A percentile compares a stretch with the other conserved stretches of the same genome.
Evolutionary conservation across 257 asterid genomes (phyloP).

Genomic region (Solanum chiquidenum): DNA sequence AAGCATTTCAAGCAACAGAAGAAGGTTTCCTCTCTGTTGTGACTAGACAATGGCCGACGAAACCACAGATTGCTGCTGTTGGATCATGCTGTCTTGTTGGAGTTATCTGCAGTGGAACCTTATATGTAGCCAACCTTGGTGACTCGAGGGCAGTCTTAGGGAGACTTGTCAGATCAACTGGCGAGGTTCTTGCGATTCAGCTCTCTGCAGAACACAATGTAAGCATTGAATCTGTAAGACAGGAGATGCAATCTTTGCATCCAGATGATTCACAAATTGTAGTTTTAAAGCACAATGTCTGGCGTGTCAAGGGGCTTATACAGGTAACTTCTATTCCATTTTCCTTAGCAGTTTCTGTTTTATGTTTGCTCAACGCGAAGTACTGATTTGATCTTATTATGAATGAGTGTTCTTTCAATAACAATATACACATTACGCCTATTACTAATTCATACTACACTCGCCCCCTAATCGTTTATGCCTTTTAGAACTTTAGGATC

Average conservation of each 20-base stretch:
- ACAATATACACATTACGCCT: neutral
- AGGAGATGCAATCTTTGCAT: slow-evolving; percentile 46
- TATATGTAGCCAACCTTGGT: slow-evolving; percentile 58
- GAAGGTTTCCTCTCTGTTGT: slow-evolving; percentile 55
- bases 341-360: neutral
- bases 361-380: neutral
- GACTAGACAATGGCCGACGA: slow-evolving; percentile 40
- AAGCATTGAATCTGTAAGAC: slow-evolving; percentile 53
- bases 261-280: slow-evolving; percentile 63
- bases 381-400: neutral
- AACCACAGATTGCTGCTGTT: slow-evolving; percentile 61
- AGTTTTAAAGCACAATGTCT: slow-evolving; percentile 64
- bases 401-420: neutral
- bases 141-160: slow-evolving; percentile 69
- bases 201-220: slow-evolving; percentile 65
- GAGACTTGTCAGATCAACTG: slow-evolving; percentile 53
- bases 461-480: neutral
- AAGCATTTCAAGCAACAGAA: slow-evolving; percentile 62
- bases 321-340: slow-evolving; percentile 24
- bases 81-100: slow-evolving; percentile 77
- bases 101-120: slow-evolving; percentile 44
- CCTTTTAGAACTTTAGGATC: neutral
- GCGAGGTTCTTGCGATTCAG: slow-evolving; percentile 50
- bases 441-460: neutral
- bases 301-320: slow-evolving; percentile 74